Evolutionary conservation across 2,329 filamentous ascomycete genomes (phyloP).

Genomic region (Capronia americana): DNA sequence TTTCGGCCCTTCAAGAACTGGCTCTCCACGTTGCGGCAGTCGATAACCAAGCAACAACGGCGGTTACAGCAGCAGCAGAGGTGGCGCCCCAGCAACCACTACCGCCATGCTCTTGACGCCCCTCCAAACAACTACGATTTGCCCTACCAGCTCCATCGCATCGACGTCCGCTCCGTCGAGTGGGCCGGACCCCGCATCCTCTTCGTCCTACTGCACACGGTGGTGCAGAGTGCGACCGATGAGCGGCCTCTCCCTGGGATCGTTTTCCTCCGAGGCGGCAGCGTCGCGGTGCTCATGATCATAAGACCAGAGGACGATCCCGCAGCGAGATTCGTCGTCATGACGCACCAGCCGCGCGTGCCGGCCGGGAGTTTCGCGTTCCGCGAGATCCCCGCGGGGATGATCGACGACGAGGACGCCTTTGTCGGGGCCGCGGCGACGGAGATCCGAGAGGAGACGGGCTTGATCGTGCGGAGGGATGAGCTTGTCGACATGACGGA

Average conservation of each 20-base stretch:
- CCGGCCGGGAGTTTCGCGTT: constrained; percentile 62
- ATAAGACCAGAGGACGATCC: constrained; percentile 53
- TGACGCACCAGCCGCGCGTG: constrained; percentile 47
- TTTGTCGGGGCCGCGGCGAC: constrained; percentile 62
- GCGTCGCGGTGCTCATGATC: constrained; percentile 63
- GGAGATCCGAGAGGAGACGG: constrained; percentile 50
- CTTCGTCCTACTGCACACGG: not conserved
- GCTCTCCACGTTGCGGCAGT: not conserved
- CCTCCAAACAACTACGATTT: not conserved
- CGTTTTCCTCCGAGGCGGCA: constrained; percentile 63
- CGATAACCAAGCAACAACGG: not conserved
- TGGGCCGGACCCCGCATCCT: not conserved
- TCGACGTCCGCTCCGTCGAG: not conserved
- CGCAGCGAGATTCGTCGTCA: constrained; percentile 43
- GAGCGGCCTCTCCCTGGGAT: constrained; percentile 59
- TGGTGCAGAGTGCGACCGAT: constrained; percentile 44
- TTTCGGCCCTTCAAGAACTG: not conserved
- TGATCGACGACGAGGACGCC: constrained; percentile 60
- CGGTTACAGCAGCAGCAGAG: not conserved
- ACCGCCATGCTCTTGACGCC: not conserved
- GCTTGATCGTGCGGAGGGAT: not conserved
- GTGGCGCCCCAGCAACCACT: not conserved
- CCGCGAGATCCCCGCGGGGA: constrained; percentile 64
- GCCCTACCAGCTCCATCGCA: not conserved
- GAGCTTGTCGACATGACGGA: not conserved